These are phyloP conservation scores for Lentinula boryana DNA, from an alignment of 768 basidiomycete species.

Conservation along the genomic window DNA sequence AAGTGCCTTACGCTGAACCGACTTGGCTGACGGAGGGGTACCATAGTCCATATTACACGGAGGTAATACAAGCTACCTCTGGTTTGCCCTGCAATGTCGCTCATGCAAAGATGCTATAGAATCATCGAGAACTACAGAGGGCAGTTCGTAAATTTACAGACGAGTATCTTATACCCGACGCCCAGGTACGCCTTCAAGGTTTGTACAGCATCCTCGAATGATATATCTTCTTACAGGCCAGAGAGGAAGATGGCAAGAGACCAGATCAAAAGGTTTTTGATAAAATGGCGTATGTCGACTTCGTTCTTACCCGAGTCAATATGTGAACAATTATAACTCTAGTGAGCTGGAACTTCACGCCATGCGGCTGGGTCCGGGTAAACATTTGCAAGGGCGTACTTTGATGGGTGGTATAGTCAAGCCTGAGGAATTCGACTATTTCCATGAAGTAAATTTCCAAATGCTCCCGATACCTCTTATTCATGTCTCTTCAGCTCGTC, in stretches of 20 bases:
- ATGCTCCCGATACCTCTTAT: not conserved
- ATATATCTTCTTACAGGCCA: constrained; percentile 24
- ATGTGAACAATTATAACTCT: not conserved
- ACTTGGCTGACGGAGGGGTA: constrained; percentile 65
- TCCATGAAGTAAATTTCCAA: constrained; percentile 58
- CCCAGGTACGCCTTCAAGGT: constrained; percentile 21
- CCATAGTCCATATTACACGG: constrained; percentile 70
- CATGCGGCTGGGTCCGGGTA: constrained; percentile 92
- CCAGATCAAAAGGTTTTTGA: constrained; percentile 70
- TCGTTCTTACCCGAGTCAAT: not conserved
- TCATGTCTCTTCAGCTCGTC: constrained; percentile 45
- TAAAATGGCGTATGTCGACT: constrained; percentile 62
- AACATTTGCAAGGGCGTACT: constrained; percentile 76
- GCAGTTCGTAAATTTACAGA: constrained; percentile 63
- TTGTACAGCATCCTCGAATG: not conserved
- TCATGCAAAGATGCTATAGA: constrained; percentile 23
- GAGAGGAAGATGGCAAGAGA: constrained; percentile 84
- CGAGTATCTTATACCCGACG: constrained; percentile 50
- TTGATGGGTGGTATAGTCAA: constrained; percentile 77
- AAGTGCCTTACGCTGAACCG: constrained; percentile 77
- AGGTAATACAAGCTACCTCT: constrained; percentile 32
- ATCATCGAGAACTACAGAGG: constrained; percentile 49
- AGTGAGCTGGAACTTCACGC: constrained; percentile 74
- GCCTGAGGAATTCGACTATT: constrained; percentile 87
- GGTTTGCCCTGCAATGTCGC: not conserved